Evolutionary conservation across 2,329 filamentous ascomycete species (phyloP), one percentile per base, ranked within the genome.

Genomic region (Penicillium corylophilum): DNA sequence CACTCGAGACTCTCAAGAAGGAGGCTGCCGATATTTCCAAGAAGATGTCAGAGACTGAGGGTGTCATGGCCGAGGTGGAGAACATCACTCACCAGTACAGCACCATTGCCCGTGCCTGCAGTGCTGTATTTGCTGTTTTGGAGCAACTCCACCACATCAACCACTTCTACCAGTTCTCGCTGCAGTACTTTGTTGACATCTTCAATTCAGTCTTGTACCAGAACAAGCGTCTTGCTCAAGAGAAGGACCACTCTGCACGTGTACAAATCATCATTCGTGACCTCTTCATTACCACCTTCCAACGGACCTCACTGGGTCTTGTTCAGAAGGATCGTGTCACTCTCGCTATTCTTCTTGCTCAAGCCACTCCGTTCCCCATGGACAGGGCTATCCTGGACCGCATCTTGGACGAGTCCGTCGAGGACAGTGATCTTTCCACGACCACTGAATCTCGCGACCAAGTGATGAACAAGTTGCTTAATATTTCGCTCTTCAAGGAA

Each of bases 101-200:
- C 68, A 85, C 95, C 59, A 91, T 99, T 73, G 94, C 94, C 50
- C 84, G 87, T 64, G 93, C 94, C 38, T 99, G 94, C 82, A 96
- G 93, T 75, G 92, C 94, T 49, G 93, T 99, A 38, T 99, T 97
- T 71, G 91, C 95, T 28, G 89, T 99, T 13, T 79, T 99, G 55
- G 95, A 99, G 75, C 93, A 99, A 72, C 83, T 99, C 51, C 93
- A 97, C 73, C 95, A 96, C 69, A 86, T 99, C 71, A 96, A 99
- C 72, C 94, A 97, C 78, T 97, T 97, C 76, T 99, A 99, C 74
- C 95, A 97, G 71, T 99, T 99, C 80, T 99, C 94, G 33, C 81
- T 99, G 53, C 92, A 96, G 72, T 99, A 96, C 75, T 99, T 99
- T 76, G 83, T 96, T 49, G 89, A 96, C 70, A 99, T 99, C 63